Percentiles rank a stretch among this genome's conserved stretches.
Conservation (phyloP, 306 rosid genomes). For the Begonia fuchsioides region DNA sequence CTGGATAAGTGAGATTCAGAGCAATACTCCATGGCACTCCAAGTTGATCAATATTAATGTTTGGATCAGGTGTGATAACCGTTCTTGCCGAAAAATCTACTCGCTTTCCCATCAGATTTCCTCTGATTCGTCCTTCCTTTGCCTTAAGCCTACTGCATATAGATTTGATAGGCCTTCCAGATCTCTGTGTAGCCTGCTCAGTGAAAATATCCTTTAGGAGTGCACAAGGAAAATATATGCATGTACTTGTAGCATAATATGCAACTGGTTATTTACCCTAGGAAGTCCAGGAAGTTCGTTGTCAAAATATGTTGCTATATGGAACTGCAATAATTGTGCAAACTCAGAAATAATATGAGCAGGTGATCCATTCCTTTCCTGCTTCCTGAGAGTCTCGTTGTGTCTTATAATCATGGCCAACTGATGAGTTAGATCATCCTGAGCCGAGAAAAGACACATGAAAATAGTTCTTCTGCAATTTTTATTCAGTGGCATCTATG, state of each 20-base stretch:
- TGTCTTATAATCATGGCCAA: constrained; percentile 95
- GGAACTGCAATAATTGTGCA: constrained; percentile 93
- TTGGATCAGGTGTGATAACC: constrained; percentile 95
- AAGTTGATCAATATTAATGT: constrained; percentile 79
- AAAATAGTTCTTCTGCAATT: too few species aligned
- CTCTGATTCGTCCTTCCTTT: constrained; percentile 98
- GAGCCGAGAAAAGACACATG: constrained; percentile 5
- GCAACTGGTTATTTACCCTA: constrained; percentile 45
- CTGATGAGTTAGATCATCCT: constrained; percentile 99
- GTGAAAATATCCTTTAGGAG: constrained; percentile 1
- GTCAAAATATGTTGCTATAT: constrained; percentile 91
- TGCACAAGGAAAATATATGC: background rate
- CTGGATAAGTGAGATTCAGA: constrained; percentile 88
- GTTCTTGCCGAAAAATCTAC: constrained; percentile 99
- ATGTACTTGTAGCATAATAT: background rate
- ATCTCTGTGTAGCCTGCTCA: constrained; percentile 86
- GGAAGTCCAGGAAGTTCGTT: constrained; percentile 96
- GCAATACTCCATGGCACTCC: constrained; percentile 99
- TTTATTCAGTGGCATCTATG: too few species aligned
- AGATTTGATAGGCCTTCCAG: constrained; percentile 95
- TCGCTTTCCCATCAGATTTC: constrained; percentile 95
- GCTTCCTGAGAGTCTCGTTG: constrained; percentile 83
- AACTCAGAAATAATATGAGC: constrained; percentile 95
- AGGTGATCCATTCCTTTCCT: constrained; percentile 95
- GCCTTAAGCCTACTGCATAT: constrained; percentile 99